These are phyloP conservation scores for Xylaria sp. DNA, from an alignment of 2,329 filamentous ascomycete species.

Conservation along the genomic window DNA sequence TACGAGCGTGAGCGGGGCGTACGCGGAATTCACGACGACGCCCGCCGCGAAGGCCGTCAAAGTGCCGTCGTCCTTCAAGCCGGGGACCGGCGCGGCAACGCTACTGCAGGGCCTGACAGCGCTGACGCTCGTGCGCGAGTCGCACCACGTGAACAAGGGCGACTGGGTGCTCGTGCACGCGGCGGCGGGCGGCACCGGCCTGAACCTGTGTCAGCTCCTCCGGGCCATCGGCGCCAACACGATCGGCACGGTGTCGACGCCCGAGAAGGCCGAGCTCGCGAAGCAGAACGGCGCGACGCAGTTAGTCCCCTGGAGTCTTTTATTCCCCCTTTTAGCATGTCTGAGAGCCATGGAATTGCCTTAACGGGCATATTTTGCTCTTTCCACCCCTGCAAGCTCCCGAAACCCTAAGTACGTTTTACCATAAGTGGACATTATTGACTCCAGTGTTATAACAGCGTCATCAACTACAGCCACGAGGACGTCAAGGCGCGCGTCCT, in stretches of 20 bases:
- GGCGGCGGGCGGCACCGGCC: slow-evolving; percentile 81
- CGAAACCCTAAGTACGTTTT: too few relatives aligned
- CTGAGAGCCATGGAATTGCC: too few relatives aligned
- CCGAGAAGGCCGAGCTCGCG: slow-evolving; percentile 74
- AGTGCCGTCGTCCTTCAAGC: slow-evolving; percentile 66
- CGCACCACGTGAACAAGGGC: slow-evolving; percentile 73
- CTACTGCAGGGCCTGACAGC: slow-evolving; percentile 86
- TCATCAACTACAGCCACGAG: slow-evolving; percentile 71
- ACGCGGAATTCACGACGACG: slow-evolving; percentile 62
- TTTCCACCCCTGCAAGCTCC: too few relatives aligned
- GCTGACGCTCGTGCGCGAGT: slow-evolving; percentile 77
- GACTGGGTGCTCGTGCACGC: slow-evolving; percentile 87
- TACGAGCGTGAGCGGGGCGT: slow-evolving; percentile 59
- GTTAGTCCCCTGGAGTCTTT: too few relatives aligned
- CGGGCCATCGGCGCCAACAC: slow-evolving; percentile 73
- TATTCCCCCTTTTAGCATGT: too few relatives aligned
- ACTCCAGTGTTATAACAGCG: too few relatives aligned
- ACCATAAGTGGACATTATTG: too few relatives aligned
- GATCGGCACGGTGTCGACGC: slow-evolving; percentile 78
- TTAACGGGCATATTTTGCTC: too few relatives aligned
- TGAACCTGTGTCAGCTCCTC: slow-evolving; percentile 77
- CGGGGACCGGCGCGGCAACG: slow-evolving; percentile 69
- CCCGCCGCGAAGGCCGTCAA: slow-evolving; percentile 61
- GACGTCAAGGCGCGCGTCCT: slow-evolving; percentile 64
- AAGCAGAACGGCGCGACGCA: slow-evolving; percentile 72